A percentile compares a stretch with the other conserved stretches of the same genome.
phyloP scores from a whole-genome alignment of 257 asterid species.

The Jaltomata sinuosa region DNA sequence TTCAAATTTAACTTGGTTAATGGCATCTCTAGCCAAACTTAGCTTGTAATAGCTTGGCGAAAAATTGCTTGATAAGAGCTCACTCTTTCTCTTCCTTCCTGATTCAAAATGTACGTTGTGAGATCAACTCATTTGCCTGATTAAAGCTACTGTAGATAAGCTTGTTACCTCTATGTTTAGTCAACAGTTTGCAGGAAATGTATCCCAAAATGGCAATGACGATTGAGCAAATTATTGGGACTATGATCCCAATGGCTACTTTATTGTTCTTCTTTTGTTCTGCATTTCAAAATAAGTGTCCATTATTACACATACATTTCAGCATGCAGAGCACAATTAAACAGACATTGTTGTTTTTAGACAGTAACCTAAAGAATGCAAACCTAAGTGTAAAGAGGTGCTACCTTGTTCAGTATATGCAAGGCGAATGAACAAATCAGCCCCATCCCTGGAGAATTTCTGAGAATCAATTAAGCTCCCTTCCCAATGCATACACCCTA shows the following conservation, averaged over 20 bases:
- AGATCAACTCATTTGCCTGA: not conserved
- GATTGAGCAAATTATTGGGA: constrained; percentile 18
- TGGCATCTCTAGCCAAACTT: not conserved
- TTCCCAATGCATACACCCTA: constrained; percentile 55
- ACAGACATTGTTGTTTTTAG: not conserved
- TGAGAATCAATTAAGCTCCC: constrained; percentile 33
- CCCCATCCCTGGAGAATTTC: constrained; percentile 24
- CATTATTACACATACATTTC: not conserved
- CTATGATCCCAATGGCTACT: constrained; percentile 26
- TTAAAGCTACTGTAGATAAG: not conserved
- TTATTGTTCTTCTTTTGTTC: constrained; percentile 20
- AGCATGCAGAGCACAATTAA: not conserved
- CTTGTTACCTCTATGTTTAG: constrained; percentile 29
- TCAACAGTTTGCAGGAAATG: constrained; percentile 27
- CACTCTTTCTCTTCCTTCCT: not conserved
- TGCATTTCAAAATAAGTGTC: not conserved
- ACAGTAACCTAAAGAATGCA: not conserved
- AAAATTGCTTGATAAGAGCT: not conserved
- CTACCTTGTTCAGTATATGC: constrained; percentile 39
- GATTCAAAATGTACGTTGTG: not conserved
- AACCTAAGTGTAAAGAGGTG: not conserved
- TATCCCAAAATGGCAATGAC: constrained; percentile 9
- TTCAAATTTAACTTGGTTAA: not conserved
- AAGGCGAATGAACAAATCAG: constrained; percentile 40
- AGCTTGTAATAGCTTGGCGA: not conserved